phyloP scores from a whole-genome alignment of 2,329 filamentous ascomycete genomes.

The Aspergillus caelatus region DNA sequence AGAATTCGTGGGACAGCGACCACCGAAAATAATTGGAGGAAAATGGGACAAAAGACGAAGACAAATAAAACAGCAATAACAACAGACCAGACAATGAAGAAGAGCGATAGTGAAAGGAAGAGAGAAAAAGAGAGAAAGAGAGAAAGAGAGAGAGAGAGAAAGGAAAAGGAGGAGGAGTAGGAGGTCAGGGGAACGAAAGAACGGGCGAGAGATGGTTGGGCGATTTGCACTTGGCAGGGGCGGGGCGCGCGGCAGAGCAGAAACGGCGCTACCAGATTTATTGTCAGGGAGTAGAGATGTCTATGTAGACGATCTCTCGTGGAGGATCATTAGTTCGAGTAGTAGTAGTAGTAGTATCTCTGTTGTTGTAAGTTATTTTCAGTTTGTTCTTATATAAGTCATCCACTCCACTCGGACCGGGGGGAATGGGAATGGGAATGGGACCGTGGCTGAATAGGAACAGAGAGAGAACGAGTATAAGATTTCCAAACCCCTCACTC shows the following conservation, averaged over 20 bases:
- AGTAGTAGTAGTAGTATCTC: too few species aligned
- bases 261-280: constrained; percentile 11
- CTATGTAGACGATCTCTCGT: too few species aligned
- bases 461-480: background rate
- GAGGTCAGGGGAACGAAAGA: constrained; percentile 5
- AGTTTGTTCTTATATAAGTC: too few species aligned
- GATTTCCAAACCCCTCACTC: too few species aligned
- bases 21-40: constrained; percentile 5
- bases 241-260: constrained; percentile 16
- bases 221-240: constrained; percentile 15
- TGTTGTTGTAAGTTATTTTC: too few species aligned
- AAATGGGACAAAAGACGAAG: background rate
- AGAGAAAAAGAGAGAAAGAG: background rate
- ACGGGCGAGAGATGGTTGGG: constrained; percentile 5
- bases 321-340: too few species aligned
- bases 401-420: too few species aligned
- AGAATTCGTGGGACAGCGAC: constrained; percentile 5
- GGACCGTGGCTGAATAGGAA: background rate
- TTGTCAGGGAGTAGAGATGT: background rate
- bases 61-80: background rate
- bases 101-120: background rate
- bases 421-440: too few species aligned
- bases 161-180: background rate
- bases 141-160: constrained; percentile 5
- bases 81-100: background rate